Evolutionary conservation across 306 rosid species (phyloP).

Genomic region (Chamaecrista fasciculata): DNA sequence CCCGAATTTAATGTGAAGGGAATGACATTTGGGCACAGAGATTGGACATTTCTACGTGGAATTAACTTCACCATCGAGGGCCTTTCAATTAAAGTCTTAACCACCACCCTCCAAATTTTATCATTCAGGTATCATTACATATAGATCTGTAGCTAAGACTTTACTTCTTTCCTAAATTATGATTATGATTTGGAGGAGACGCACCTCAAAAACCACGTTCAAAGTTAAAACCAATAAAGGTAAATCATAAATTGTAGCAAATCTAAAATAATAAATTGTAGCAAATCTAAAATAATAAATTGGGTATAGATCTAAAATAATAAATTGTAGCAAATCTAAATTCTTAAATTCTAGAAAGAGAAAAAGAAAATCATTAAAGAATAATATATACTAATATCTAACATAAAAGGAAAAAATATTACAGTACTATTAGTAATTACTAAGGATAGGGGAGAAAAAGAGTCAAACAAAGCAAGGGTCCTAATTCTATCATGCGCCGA

Average conservation of each 20-base stretch:
- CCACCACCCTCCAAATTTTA: neutral
- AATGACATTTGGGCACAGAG: constrained; percentile 17
- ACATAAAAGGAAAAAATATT: neutral
- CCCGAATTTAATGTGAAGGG: constrained; percentile 25
- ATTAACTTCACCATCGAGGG: too few relatives aligned
- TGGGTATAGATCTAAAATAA: too few relatives aligned
- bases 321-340: too few relatives aligned
- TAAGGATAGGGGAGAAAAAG: neutral
- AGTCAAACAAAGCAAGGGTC: neutral
- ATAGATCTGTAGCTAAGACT: neutral
- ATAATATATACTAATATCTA: too few relatives aligned
- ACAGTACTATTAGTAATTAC: too few relatives aligned
- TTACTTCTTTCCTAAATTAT: neutral
- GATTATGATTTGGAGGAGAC: neutral
- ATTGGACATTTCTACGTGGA: constrained; percentile 15
- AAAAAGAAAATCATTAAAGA: too few relatives aligned
- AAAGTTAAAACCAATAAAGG: neutral
- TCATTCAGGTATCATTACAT: neutral
- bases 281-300: too few relatives aligned
- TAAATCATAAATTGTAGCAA: too few relatives aligned
- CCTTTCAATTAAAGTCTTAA: neutral
- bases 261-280: too few relatives aligned
- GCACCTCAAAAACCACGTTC: neutral
- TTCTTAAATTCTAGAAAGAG: neutral
- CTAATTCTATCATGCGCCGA: constrained; percentile 1